A percentile compares a stretch with the other conserved stretches of the same genome.
These are phyloP conservation scores for Diaporthe sp. DNA, from an alignment of 2,329 filamentous ascomycete genomes.

Conservation along the genomic window DNA sequence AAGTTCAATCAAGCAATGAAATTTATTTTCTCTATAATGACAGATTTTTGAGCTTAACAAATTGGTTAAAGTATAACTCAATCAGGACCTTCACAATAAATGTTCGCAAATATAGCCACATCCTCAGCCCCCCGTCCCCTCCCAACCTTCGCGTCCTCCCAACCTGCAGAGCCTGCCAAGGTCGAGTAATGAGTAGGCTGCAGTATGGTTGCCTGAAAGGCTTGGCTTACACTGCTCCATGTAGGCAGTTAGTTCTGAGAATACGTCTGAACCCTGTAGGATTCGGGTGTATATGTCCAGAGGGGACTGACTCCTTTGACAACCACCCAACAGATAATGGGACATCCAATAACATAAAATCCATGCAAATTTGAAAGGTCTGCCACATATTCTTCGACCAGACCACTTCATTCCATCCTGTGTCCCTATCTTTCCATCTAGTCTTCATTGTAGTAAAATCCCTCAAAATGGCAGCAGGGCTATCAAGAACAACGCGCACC, in stretches of 20 bases:
- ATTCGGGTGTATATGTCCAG: background rate
- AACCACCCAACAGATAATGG: background rate
- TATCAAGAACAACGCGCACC: background rate
- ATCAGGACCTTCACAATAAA: too few species aligned
- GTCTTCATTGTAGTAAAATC: too few species aligned
- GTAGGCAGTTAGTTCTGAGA: background rate
- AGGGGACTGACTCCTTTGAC: background rate
- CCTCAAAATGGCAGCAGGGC: background rate
- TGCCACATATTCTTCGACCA: too few species aligned
- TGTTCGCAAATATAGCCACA: too few species aligned
- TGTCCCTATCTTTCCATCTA: background rate
- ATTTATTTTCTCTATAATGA: too few species aligned
- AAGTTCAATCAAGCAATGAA: too few species aligned
- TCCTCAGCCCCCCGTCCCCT: too few species aligned
- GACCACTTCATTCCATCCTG: background rate
- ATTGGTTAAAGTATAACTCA: too few species aligned
- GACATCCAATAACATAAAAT: background rate
- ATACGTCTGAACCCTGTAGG: background rate
- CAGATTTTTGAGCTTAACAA: too few species aligned
- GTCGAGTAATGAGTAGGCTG: background rate
- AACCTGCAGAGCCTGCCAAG: too few species aligned
- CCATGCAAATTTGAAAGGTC: background rate
- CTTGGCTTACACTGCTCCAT: background rate
- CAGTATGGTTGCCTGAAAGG: background rate
- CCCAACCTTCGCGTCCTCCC: background rate